These are phyloP conservation scores for Nicotiana attenuata DNA, from an alignment of 257 asterid genomes.

Conservation along the genomic window DNA sequence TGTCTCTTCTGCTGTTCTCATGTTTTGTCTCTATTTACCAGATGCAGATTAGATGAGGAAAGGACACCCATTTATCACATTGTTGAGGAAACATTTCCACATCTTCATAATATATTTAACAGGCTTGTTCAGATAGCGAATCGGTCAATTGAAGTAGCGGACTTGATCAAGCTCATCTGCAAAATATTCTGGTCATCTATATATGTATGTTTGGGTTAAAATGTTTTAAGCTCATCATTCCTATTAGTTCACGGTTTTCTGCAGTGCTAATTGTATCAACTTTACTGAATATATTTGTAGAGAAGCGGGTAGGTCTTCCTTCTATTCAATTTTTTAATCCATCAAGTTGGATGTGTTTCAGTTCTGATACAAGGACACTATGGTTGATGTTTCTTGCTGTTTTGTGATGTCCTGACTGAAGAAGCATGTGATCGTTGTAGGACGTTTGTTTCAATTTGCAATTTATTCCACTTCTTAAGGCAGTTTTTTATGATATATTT, in stretches of 20 bases:
- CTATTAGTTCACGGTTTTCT: no score
- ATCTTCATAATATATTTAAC: slow-evolving; percentile 67
- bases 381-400: background rate
- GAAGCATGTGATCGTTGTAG: background rate
- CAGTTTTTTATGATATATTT: background rate
- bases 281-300: no score
- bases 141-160: slow-evolving; percentile 85
- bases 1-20: background rate
- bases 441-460: background rate
- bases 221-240: background rate
- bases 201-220: slow-evolving; percentile 48
- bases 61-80: slow-evolving; percentile 78
- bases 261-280: no score
- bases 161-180: slow-evolving; percentile 92
- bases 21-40: slow-evolving; percentile 24
- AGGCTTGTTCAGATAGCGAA: slow-evolving; percentile 74
- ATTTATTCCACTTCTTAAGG: background rate
- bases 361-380: no score
- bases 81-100: slow-evolving; percentile 90
- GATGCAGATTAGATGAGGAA: slow-evolving; percentile 98
- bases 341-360: no score
- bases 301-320: no score
- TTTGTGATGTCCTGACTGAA: background rate
- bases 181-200: slow-evolving; percentile 97
- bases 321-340: no score